Evolutionary conservation across 2,329 filamentous ascomycete genomes (phyloP).

Genomic region (Diaporthe eres): DNA sequence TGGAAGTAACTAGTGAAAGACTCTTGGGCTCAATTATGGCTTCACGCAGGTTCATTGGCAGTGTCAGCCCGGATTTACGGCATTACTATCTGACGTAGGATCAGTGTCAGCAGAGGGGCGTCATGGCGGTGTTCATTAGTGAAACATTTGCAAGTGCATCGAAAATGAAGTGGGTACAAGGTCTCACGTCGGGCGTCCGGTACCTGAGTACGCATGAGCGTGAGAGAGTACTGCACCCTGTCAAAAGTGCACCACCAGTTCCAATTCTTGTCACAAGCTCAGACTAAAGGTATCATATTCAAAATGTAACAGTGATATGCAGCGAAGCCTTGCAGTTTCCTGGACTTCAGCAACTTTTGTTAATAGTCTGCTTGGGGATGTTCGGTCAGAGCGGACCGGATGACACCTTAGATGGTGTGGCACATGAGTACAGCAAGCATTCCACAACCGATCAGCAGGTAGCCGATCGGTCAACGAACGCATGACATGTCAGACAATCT

Average conservation of each 20-base stretch:
- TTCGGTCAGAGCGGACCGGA: background rate
- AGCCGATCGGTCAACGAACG: background rate
- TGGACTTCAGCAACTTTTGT: background rate
- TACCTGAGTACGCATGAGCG: background rate
- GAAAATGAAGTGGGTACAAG: background rate
- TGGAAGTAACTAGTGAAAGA: no score
- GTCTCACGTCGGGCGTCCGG: background rate
- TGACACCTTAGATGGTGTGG: background rate
- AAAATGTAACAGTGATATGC: no score
- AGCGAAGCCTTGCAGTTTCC: background rate
- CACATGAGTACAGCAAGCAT: background rate
- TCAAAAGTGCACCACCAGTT: background rate
- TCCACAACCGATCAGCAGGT: background rate
- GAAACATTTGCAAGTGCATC: background rate
- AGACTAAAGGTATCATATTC: background rate
- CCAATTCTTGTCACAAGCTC: background rate
- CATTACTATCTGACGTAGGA: no score
- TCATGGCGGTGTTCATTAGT: background rate
- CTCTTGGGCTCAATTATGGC: background rate
- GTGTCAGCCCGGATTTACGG: background rate
- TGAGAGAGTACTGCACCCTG: background rate
- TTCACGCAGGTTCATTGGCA: background rate
- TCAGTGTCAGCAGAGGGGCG: background rate
- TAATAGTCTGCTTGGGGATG: no score
- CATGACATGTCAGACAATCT: background rate